Evolutionary conservation across 2,329 filamentous ascomycete species (phyloP).

Genomic region (Alternaria angustiovoidea): DNA sequence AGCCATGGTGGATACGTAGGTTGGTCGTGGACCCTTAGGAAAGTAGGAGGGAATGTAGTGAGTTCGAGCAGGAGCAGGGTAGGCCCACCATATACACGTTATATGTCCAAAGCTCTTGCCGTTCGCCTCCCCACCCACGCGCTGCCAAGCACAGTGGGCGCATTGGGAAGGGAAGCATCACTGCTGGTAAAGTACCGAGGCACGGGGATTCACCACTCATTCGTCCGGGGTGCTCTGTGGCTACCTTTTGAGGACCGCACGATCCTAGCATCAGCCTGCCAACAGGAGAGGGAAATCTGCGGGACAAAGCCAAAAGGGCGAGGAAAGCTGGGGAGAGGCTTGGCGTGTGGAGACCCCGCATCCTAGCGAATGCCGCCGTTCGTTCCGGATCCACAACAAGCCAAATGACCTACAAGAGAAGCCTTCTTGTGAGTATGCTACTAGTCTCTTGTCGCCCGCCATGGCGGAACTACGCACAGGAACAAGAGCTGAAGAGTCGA

Average conservation of each 20-base stretch:
- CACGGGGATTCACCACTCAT: constrained; percentile 19
- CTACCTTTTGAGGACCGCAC: neutral
- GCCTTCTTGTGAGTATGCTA: constrained; percentile 8
- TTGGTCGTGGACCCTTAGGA: neutral
- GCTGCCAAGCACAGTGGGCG: constrained; percentile 11
- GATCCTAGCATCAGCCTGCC: constrained; percentile 6
- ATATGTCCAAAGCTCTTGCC: constrained; percentile 5
- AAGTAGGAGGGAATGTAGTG: constrained; percentile 10
- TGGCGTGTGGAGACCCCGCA: constrained; percentile 44
- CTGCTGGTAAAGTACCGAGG: constrained; percentile 35
- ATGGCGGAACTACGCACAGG: constrained; percentile 13
- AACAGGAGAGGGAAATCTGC: constrained; percentile 6
- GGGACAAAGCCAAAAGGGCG: constrained; percentile 21
- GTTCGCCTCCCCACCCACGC: constrained; percentile 10
- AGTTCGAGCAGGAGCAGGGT: neutral
- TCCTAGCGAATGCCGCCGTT: constrained; percentile 20
- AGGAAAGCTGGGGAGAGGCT: constrained; percentile 31
- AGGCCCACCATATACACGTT: constrained; percentile 12
- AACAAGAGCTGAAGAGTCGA: constrained; percentile 9
- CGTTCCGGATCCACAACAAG: constrained; percentile 19
- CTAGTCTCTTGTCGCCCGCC: constrained; percentile 17
- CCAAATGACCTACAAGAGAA: constrained; percentile 21
- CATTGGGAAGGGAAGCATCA: constrained; percentile 1
- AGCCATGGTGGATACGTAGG: constrained; percentile 11
- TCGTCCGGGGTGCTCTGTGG: constrained; percentile 2